Base-by-base conservation (phyloP, 345 rosid species). In the Camelina sativa region DNA sequence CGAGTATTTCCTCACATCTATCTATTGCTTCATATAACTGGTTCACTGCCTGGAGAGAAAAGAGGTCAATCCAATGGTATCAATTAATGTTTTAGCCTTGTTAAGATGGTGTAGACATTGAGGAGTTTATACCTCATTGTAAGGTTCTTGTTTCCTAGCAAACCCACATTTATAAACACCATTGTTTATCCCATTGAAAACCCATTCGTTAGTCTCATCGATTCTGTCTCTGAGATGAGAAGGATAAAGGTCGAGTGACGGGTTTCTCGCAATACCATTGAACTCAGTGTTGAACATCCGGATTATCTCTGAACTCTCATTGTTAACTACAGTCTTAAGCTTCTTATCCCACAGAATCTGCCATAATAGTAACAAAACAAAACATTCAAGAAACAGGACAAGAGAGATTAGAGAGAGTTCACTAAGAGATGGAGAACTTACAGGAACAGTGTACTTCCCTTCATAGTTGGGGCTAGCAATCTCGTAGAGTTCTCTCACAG, bases 391-490 rank as follows among this genome's bases (percentile, higher is more conserved):
- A 35, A 35, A 55, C 71, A 70, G 4, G 2, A 43, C 65, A 43
- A 62, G 4, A 23, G 17, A 76, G 13, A 44, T 3, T 3, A 74
- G 30, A 65, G 64, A 44, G 76, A 4, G 30, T 44, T 50, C 67
- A 50, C 74, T 20, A 53, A 22, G 7, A 78, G 70, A 53, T 19
- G 44, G 34, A 40, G 32, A 52, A 86, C 98, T 72, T 83, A 91
- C 98, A 53, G 98, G 98, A 73, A 91, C 95, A 1, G 97, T 87
- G 84, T 81, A 94, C 76, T 91, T 94, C 44, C 91, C 97, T 2
- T 65, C 41, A 75, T 93, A 91, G 62, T 85, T 87, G 0, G 91
- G 68, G 71, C 90, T 88, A 46, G 95, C 96, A 61, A 89, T 85
- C 76, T 89, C 96, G 11, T 93, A 94, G 30, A 94, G 85, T 3